A percentile compares a stretch with the other conserved stretches of the same genome.
These are phyloP conservation scores for Conticribra guillardii DNA, from an alignment of 108 stramenopile genomes.

Conservation along the genomic window DNA sequence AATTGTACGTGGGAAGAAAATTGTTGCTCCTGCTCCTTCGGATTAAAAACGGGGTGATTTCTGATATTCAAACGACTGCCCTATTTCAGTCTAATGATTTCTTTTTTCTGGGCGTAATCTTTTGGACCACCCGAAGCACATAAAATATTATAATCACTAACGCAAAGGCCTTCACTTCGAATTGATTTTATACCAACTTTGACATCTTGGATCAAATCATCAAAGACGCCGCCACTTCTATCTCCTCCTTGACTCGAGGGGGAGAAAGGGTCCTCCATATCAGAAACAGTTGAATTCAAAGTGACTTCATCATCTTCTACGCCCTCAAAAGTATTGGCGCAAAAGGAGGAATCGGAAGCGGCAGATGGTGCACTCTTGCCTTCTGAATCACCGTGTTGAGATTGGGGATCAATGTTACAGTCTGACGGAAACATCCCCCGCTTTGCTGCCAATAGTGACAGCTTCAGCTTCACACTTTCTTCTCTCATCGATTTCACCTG, in stretches of 20 bases:
- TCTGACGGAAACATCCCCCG: not conserved
- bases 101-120: not conserved
- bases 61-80: too few relatives aligned
- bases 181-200: not conserved
- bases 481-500: constrained; percentile 18
- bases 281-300: too few relatives aligned
- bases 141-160: not conserved
- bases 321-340: too few relatives aligned
- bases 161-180: not conserved
- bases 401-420: too few relatives aligned
- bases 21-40: too few relatives aligned
- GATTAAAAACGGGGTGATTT: too few relatives aligned
- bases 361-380: constrained; percentile 1
- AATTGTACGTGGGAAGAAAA: too few relatives aligned
- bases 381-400: not conserved
- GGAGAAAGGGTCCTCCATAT: not conserved
- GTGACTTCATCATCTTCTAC: too few relatives aligned
- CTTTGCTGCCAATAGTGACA: not conserved
- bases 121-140: not conserved
- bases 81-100: too few relatives aligned
- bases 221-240: not conserved
- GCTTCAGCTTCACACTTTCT: not conserved
- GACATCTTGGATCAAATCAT: constrained; percentile 13
- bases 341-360: too few relatives aligned
- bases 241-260: not conserved